Base-by-base conservation (phyloP, 805 yeast species). In the Ogataea corticis region DNA sequence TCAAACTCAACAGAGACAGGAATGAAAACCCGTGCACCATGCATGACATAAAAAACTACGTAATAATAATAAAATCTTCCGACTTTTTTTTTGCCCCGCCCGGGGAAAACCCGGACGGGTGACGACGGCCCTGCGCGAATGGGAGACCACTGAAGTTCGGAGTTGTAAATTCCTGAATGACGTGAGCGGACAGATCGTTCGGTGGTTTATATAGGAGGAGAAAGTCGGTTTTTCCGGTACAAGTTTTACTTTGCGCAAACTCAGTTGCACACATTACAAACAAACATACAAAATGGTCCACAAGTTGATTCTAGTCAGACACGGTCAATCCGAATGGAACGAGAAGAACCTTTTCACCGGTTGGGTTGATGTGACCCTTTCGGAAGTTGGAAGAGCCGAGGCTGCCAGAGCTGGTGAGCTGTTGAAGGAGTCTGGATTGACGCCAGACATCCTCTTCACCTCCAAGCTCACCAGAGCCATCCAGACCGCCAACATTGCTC, bases 251-350 rank as follows among this genome's bases (percentile, higher is more conserved):
- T 35, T 38, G 35, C 25, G 12, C 12, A 13, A 12, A 14, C n/a
- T 38, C 11, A 13, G n/a, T 19, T 29, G 11, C 27, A 4, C 25
- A 14, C n/a, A 23, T n/a, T 14, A 32, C 12, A 29, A 15, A 17
- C 13, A 41, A 6, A 23, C 9, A 33, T 13, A 15, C 30, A 57
- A 45, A 51, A 61, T 58, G 66, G 65, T 65, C 48, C 66, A 57
- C 49, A 89, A 87, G 73, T 79, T 91, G 72, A 83, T 91, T 68
- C 79, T 91, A 68, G 90, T 92, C 60, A 91, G 98, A 80, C 98
- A 91, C 91, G 98, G 98, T 65, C 96, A 92, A 80, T 87, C 96
- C 76, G 97, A 88, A 72, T 91, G 98, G 98, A 91, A 91, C 74
- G 96, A 89, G 73, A 88, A 89, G 79, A 92, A 91, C 82, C 79